Evolutionary conservation across 177 flowering plant genomes (phyloP).

Genomic region (Vitis hybrid): DNA sequence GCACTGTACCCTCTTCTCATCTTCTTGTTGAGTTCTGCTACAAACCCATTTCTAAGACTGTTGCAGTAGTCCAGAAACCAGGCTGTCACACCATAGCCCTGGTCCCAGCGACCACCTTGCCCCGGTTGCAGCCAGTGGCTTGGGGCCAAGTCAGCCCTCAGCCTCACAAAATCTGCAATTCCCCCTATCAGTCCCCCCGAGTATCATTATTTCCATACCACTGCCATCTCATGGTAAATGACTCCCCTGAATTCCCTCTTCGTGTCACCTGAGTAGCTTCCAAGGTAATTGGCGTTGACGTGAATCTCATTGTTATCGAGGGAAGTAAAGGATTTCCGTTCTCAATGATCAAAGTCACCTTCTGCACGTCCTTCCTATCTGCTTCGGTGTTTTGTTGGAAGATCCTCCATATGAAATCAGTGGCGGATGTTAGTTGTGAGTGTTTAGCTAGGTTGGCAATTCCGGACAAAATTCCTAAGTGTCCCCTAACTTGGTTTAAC

Average conservation of each 20-base stretch:
- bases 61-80: constrained; percentile 70
- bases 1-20: constrained; percentile 25
- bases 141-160: constrained; percentile 33
- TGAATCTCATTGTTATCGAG: constrained; percentile 43
- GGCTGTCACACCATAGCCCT: constrained; percentile 19
- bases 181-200: no score
- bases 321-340: constrained; percentile 29
- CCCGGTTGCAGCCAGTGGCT: no score
- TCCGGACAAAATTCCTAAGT: no score
- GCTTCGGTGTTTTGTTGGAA: constrained; percentile 40
- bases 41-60: constrained; percentile 13
- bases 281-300: constrained; percentile 48
- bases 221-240: constrained; percentile 72
- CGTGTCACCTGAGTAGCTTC: constrained; percentile 43
- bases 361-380: constrained; percentile 33
- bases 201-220: constrained; percentile 49
- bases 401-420: constrained; percentile 47
- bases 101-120: no score
- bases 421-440: constrained; percentile 13
- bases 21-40: no score
- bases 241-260: constrained; percentile 62
- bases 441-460: no score
- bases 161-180: constrained; percentile 39
- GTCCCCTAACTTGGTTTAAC: no score
- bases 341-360: constrained; percentile 40